Conservation (phyloP, 495 filamentous ascomycete genomes). For the Echria macrotheca region DNA sequence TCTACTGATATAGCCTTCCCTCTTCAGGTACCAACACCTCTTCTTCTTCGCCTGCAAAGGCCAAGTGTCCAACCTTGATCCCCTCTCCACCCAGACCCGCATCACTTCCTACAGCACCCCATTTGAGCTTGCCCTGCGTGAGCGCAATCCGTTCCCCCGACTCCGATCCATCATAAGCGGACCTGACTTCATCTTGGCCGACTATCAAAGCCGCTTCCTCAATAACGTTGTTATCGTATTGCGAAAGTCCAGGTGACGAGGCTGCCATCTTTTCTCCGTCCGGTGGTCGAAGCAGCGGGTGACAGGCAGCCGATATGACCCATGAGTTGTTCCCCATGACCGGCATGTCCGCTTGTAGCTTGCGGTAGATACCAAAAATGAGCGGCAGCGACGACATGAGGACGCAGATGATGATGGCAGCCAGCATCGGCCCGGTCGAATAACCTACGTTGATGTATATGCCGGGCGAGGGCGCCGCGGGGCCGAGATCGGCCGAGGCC, state of each 20-base stretch:
- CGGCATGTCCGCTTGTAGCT: not conserved
- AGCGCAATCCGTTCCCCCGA: not conserved
- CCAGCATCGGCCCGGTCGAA: conserved; percentile 2
- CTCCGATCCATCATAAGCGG: not conserved
- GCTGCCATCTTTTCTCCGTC: not conserved
- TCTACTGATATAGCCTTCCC: not conserved
- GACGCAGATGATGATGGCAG: not conserved
- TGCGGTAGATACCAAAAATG: not conserved
- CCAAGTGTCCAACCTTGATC: not conserved
- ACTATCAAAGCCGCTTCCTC: not conserved
- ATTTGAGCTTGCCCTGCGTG: not conserved
- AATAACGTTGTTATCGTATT: no score
- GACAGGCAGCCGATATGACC: conserved; percentile 2
- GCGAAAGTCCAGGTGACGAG: not conserved
- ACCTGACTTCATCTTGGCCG: not conserved
- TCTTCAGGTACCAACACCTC: not conserved
- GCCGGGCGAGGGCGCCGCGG: no score
- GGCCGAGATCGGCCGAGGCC: no score
- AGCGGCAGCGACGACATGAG: not conserved
- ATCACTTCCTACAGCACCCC: not conserved
- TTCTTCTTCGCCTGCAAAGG: not conserved
- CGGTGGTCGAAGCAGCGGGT: not conserved
- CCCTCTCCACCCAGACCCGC: not conserved
- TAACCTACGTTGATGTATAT: conserved; percentile 2
- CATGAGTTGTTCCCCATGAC: conserved; percentile 6